phyloP scores from a whole-genome alignment of 257 asterid species.

The Solanum virginianum region DNA sequence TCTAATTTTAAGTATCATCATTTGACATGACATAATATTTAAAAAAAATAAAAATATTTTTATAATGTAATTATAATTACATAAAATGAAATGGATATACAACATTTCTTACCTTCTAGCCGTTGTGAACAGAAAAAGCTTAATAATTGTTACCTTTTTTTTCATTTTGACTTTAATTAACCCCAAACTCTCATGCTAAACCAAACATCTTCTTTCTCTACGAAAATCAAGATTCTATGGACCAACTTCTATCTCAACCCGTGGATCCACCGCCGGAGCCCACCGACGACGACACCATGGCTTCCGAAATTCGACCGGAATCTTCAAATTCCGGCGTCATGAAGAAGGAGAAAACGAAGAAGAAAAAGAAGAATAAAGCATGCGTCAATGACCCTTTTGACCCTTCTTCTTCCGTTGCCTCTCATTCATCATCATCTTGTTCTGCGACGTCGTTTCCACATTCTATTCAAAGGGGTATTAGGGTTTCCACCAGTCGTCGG shows the following conservation, averaged over 20 bases:
- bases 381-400: not conserved
- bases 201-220: not conserved
- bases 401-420: slow-evolving; percentile 27
- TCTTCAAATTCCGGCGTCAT: slow-evolving; percentile 5
- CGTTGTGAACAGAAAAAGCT: no score
- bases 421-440: slow-evolving; percentile 19
- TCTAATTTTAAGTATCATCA: no score
- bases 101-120: no score
- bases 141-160: no score
- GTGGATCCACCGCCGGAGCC: slow-evolving; percentile 7
- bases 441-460: slow-evolving; percentile 13
- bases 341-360: not conserved
- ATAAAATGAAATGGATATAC: no score
- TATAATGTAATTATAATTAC: no score
- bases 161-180: not conserved
- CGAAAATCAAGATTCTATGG: not conserved
- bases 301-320: slow-evolving; percentile 15
- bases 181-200: not conserved
- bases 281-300: not conserved
- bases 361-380: slow-evolving; percentile 27
- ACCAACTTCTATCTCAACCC: slow-evolving; percentile 2
- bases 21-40: no score
- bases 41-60: no score
- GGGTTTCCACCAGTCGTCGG: slow-evolving; percentile 27
- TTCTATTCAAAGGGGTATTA: slow-evolving; percentile 32